Conservation (phyloP, 1,139 yeast species). For the Suhomyces panamericanus region DNA sequence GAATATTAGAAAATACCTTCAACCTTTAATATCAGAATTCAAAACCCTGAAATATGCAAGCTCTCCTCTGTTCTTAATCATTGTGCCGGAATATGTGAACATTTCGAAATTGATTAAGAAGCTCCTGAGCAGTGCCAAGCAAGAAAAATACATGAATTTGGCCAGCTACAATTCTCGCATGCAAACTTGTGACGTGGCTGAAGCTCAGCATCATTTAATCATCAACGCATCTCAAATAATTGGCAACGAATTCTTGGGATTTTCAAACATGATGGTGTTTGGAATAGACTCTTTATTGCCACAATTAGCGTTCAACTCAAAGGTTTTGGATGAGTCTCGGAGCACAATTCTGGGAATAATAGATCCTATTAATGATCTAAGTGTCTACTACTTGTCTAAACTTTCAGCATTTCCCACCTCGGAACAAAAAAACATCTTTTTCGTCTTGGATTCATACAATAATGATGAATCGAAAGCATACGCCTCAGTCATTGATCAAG, state of each 20-base stretch:
- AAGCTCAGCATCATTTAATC: slow-evolving; percentile 3
- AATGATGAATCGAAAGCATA: neutral
- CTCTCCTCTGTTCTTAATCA: slow-evolving; percentile 16
- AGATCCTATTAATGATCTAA: slow-evolving; percentile 28
- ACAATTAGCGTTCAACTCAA: slow-evolving; percentile 21
- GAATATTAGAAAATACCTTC: slow-evolving; percentile 4
- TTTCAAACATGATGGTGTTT: slow-evolving; percentile 21
- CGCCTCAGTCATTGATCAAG: slow-evolving; percentile 9
- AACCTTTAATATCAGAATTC: slow-evolving; percentile 8
- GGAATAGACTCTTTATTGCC: slow-evolving; percentile 29
- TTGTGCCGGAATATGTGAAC: slow-evolving; percentile 19
- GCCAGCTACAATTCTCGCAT: neutral
- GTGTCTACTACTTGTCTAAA: slow-evolving; percentile 22
- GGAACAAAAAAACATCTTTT: slow-evolving; percentile 16
- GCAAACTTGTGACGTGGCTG: no score
- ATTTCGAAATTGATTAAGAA: slow-evolving; percentile 7
- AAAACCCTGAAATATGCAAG: slow-evolving; percentile 10
- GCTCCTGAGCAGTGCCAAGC: neutral
- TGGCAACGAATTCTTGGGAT: slow-evolving; percentile 17
- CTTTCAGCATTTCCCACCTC: slow-evolving; percentile 12
- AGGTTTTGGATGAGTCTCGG: neutral
- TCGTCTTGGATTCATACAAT: slow-evolving; percentile 14
- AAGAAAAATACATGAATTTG: slow-evolving; percentile 2
- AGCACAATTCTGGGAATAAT: slow-evolving; percentile 22
- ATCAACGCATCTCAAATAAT: slow-evolving; percentile 19